These are phyloP conservation scores for Verticillium nubilum DNA, from an alignment of 2,329 filamentous ascomycete genomes.

Conservation along the genomic window DNA sequence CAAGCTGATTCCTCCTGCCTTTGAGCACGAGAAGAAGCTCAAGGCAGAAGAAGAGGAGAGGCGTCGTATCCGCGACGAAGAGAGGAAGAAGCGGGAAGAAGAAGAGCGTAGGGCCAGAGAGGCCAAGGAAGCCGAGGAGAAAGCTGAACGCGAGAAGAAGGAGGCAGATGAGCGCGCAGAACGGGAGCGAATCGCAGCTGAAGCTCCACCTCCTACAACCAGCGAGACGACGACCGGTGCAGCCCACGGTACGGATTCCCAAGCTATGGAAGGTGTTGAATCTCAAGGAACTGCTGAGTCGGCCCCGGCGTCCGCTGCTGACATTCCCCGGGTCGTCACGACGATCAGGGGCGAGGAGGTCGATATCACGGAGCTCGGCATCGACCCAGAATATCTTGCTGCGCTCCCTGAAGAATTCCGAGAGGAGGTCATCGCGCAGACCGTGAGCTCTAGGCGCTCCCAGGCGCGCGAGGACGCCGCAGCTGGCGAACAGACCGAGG, in stretches of 20 bases:
- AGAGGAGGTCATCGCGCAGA: conserved; percentile 91
- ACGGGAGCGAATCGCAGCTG: conserved; percentile 53
- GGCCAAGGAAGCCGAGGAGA: conserved; percentile 67
- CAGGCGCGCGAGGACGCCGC: conserved; percentile 64
- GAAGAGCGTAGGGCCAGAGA: conserved; percentile 63
- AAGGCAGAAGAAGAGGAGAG: conserved; percentile 54
- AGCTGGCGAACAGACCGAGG: conserved; percentile 72
- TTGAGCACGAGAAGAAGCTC: conserved; percentile 70
- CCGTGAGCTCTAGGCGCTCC: conserved; percentile 76
- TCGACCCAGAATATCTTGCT: conserved; percentile 89
- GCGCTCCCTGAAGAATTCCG: conserved; percentile 96
- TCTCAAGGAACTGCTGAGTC: conserved; percentile 31
- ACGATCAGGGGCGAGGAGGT: conserved; percentile 81
- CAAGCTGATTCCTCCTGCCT: conserved; percentile 74
- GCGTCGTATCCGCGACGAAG: conserved; percentile 45
- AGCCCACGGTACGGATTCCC: conserved; percentile 24
- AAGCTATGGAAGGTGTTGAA: conserved; percentile 76
- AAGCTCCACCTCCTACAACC: conserved; percentile 38
- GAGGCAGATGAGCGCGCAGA: conserved; percentile 66
- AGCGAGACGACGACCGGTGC: background rate
- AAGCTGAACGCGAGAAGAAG: conserved; percentile 58
- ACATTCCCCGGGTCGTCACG: conserved; percentile 61
- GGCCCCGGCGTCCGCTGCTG: conserved; percentile 20
- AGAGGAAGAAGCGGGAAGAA: conserved; percentile 57
- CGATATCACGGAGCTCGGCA: conserved; percentile 90